Base-by-base conservation (phyloP, 2,329 filamentous ascomycete genomes). In the Trichoderma sp. region DNA sequence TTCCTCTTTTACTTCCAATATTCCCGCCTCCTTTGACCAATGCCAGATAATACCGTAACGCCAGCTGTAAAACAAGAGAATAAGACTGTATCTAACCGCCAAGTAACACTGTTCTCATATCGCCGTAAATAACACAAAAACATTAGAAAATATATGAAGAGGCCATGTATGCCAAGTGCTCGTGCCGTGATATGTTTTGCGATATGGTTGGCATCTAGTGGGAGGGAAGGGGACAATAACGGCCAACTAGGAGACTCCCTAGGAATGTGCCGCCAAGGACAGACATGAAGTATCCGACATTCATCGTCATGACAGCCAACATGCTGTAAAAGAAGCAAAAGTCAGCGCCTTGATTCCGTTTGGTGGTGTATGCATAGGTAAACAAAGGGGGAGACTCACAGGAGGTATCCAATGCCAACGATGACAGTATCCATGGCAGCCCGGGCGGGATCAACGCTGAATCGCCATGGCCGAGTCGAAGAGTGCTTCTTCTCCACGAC, bases 291-390 rank as follows among this genome's bases (percentile, higher is more conserved):
- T 95, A 95, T 13, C 92, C 92, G 17, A 94, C 86, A 73, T 95
- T 95, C 82, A 92, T 88, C 1, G 92, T 94, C 92, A 95, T 97
- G 76, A 96, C 91, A 15, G 91, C 92, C 80, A 97, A 81, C 93
- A 97, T 97, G 69, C 93, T 97, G 63, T 6, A n/a, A 10, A n/a
- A 17, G 15, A 12, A 39, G 15, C 7, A 27, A 35, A 4, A 10
- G 35, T 57, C 5, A 58, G 37, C 4, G 1, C 12, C 5, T 32
- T 13, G 7, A 10, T 19, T 7, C 25, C 27, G 56, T 19, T 1
- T 3, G 13, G 7, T 10, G 1, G n/a, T 45, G 9, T 45, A 19
- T 45, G 17, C 6, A 12, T 17, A 53, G 3, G 3, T 29, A 39
- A 19, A 59, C 22, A 70, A 67, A 22, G 29, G 69, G 42, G 39